Percentiles rank a stretch among this genome's conserved stretches.
These are phyloP conservation scores for Suhomyces yuchorum DNA, from an alignment of 1,139 yeast species.

Conservation along the genomic window DNA sequence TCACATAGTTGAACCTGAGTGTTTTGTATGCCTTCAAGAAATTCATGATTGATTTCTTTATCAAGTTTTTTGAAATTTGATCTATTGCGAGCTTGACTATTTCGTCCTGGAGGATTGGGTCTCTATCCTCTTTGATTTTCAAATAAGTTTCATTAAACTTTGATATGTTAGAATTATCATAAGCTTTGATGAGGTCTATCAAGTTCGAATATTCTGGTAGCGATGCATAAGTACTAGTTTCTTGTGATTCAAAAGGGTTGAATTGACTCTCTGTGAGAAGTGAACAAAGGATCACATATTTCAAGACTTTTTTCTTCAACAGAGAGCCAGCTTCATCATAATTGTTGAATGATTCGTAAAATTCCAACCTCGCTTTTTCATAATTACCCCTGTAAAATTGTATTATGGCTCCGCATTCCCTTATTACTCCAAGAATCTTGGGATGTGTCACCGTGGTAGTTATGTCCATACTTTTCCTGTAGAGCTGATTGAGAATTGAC, in stretches of 20 bases:
- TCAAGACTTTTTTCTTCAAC: slow-evolving; percentile 56
- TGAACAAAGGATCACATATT: slow-evolving; percentile 64
- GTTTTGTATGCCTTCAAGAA: slow-evolving; percentile 33
- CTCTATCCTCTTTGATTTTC: slow-evolving; percentile 21
- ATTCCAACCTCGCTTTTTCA: slow-evolving; percentile 62
- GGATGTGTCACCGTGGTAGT: slow-evolving; percentile 77
- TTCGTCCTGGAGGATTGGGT: slow-evolving; percentile 32
- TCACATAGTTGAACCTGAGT: slow-evolving; percentile 31
- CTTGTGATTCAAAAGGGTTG: slow-evolving; percentile 67
- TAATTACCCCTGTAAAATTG: slow-evolving; percentile 62
- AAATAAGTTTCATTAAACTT: slow-evolving; percentile 21
- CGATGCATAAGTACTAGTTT: slow-evolving; percentile 50
- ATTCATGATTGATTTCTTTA: slow-evolving; percentile 32
- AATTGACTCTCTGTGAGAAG: slow-evolving; percentile 64
- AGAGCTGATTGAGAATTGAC: slow-evolving; percentile 47
- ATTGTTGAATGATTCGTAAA: slow-evolving; percentile 72
- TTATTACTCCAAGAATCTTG: slow-evolving; percentile 64
- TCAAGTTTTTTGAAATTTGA: slow-evolving; percentile 34
- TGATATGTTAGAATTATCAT: slow-evolving; percentile 32
- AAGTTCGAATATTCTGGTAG: slow-evolving; percentile 38
- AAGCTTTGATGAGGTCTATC: slow-evolving; percentile 33
- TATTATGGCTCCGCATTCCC: slow-evolving; percentile 76
- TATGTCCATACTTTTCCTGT: slow-evolving; percentile 49
- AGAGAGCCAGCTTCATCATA: slow-evolving; percentile 79
- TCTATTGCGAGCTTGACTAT: slow-evolving; percentile 32